These are phyloP conservation scores for Mucor indicus DNA, from an alignment of 371 early-diverging fungal genomes.

Conservation along the genomic window DNA sequence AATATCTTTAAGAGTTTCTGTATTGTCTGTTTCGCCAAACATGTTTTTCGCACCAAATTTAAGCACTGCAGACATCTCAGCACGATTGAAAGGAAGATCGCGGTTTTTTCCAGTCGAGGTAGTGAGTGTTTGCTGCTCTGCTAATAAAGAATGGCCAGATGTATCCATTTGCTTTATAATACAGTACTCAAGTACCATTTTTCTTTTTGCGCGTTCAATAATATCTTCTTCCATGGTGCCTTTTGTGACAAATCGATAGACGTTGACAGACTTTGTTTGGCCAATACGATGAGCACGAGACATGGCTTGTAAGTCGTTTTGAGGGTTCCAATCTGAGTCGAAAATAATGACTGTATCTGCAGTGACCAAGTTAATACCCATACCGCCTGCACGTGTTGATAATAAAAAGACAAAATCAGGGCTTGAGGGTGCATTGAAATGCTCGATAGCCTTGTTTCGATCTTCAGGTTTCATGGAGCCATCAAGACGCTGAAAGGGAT, in stretches of 20 bases:
- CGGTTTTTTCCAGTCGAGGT: slow-evolving; percentile 45
- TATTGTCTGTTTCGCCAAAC: slow-evolving; percentile 78
- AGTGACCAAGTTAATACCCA: slow-evolving; percentile 98
- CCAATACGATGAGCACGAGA: slow-evolving; percentile 99
- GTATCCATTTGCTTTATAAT: slow-evolving; percentile 98
- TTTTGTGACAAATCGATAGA: slow-evolving; percentile 97
- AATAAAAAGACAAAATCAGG: slow-evolving; percentile 97
- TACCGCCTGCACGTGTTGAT: slow-evolving; percentile 98
- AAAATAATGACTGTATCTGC: slow-evolving; percentile 99
- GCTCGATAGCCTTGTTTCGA: slow-evolving; percentile 96
- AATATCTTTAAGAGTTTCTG: slow-evolving; percentile 83
- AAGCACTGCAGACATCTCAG: slow-evolving; percentile 91
- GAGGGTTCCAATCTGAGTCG: slow-evolving; percentile 99
- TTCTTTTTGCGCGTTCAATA: slow-evolving; percentile 95
- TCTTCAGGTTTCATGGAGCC: slow-evolving; percentile 92
- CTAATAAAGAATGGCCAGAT: slow-evolving; percentile 68
- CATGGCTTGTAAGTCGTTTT: slow-evolving; percentile 99
- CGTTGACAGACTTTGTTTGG: slow-evolving; percentile 97
- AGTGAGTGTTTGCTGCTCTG: slow-evolving; percentile 21
- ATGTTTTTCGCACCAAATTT: slow-evolving; percentile 98
- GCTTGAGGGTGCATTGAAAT: slow-evolving; percentile 96
- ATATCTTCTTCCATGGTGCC: slow-evolving; percentile 99
- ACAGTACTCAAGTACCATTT: slow-evolving; percentile 97
- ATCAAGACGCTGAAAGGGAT: slow-evolving; percentile 94
- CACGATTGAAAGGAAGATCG: slow-evolving; percentile 58